phyloP scores from a whole-genome alignment of 2,329 filamentous ascomycete genomes.

The Hypoxylon sp. region DNA sequence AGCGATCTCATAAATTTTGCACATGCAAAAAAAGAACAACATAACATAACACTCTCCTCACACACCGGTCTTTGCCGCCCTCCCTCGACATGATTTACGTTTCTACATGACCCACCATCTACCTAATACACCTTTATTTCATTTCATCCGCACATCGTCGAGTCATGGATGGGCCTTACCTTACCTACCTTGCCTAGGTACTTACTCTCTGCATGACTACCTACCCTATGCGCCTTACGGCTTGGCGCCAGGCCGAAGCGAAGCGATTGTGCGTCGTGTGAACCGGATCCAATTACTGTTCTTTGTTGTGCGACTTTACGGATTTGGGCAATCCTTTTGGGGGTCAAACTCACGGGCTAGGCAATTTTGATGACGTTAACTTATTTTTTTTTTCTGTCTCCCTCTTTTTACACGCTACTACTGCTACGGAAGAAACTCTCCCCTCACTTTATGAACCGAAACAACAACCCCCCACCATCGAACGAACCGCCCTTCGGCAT shows the following conservation, averaged over 20 bases:
- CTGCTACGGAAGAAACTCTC: too few relatives aligned
- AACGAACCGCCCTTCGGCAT: conserved; percentile 8
- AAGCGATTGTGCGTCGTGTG: not conserved
- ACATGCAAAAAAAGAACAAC: too few relatives aligned
- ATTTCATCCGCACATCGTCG: too few relatives aligned
- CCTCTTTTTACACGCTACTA: too few relatives aligned
- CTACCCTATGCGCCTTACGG: not conserved
- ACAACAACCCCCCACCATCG: conserved; percentile 2
- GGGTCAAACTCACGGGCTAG: conserved; percentile 17
- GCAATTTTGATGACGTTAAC: conserved; percentile 20
- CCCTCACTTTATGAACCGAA: too few relatives aligned
- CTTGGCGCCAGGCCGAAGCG: too few relatives aligned
- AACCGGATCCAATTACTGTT: not conserved
- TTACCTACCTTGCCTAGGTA: too few relatives aligned
- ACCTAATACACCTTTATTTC: not conserved
- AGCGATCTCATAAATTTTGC: conserved; percentile 57
- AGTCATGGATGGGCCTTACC: not conserved
- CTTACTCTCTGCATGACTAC: too few relatives aligned
- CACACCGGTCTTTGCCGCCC: not conserved
- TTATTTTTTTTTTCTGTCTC: not conserved
- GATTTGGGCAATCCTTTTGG: conserved; percentile 16
- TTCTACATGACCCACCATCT: not conserved
- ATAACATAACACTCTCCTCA: too few relatives aligned
- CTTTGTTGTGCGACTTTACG: conserved; percentile 20
- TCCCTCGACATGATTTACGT: too few relatives aligned